Percentiles rank a stretch among this genome's conserved stretches.
phyloP scores from a whole-genome alignment of 1,284 basidiomycete genomes.

The Erythrobasidium hasegawianum region DNA sequence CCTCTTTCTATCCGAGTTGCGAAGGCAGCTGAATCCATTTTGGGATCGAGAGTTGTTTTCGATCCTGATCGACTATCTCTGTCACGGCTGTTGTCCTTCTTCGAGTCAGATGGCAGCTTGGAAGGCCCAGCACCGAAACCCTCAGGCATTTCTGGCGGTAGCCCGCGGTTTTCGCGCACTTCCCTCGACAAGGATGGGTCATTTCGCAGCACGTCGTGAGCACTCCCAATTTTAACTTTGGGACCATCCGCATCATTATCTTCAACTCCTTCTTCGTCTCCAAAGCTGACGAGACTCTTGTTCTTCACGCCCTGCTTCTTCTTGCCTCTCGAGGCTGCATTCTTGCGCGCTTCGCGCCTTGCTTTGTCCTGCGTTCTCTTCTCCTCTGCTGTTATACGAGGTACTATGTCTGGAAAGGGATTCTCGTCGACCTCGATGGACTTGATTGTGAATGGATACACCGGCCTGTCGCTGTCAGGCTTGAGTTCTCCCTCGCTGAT shows the following conservation, averaged over 20 bases:
- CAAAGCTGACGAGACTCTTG: conserved; percentile 80
- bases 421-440: conserved; percentile 80
- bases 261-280: conserved; percentile 63
- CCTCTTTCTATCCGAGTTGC: conserved; percentile 10
- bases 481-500: conserved; percentile 84
- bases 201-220: conserved; percentile 39
- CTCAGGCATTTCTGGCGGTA: conserved; percentile 37
- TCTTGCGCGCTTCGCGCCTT: conserved; percentile 70
- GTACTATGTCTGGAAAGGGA: conserved; percentile 79
- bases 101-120: conserved; percentile 1
- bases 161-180: conserved; percentile 42
- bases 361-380: conserved; percentile 75
- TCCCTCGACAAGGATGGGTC: conserved; percentile 38
- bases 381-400: conserved; percentile 92
- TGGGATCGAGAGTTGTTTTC: neutral
- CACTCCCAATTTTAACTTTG: conserved; percentile 69
- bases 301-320: conserved; percentile 58
- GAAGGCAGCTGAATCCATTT: conserved; percentile 23
- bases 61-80: neutral
- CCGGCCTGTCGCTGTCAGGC: conserved; percentile 60
- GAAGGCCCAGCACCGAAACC: conserved; percentile 26
- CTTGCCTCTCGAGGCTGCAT: conserved; percentile 45
- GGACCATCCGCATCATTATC: conserved; percentile 55
- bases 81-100: neutral
- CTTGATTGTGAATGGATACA: conserved; percentile 88